A percentile compares a stretch with the other conserved stretches of the same genome.
phyloP scores from a whole-genome alignment of 257 asterid species.

The Fraxinus cuspidata region DNA sequence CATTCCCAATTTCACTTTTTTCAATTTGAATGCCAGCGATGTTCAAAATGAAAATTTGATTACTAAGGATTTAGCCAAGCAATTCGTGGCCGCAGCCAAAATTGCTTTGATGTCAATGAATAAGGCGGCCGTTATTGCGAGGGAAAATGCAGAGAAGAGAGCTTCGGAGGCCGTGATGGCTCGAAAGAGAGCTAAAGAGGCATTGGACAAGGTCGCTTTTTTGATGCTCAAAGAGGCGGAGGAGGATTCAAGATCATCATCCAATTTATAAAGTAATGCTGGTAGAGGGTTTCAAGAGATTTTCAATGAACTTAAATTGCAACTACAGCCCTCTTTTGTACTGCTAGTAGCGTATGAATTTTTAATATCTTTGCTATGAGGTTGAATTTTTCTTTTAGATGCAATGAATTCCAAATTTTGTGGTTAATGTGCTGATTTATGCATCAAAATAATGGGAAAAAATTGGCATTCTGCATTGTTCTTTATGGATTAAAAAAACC shows the following conservation, averaged over 20 bases:
- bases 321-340: background rate
- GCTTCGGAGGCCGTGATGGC: constrained; percentile 31
- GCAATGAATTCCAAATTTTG: background rate
- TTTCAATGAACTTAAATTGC: background rate
- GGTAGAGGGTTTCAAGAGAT: background rate
- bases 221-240: constrained; percentile 13
- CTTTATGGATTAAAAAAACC: background rate
- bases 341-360: background rate
- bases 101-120: constrained; percentile 28
- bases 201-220: constrained; percentile 27
- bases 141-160: constrained; percentile 39
- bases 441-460: background rate
- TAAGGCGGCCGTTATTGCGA: constrained; percentile 36
- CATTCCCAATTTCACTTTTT: constrained; percentile 22
- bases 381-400: background rate
- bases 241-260: background rate
- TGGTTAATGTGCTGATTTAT: background rate
- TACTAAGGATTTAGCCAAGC: constrained; percentile 26
- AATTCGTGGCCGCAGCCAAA: constrained; percentile 35
- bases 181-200: constrained; percentile 30
- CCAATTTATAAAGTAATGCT: background rate
- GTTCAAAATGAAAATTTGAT: background rate
- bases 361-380: background rate
- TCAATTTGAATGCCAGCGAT: background rate
- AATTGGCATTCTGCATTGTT: background rate